These are phyloP conservation scores for Hygrophorus pudorinus DNA, from an alignment of 768 basidiomycete genomes.

Conservation along the genomic window DNA sequence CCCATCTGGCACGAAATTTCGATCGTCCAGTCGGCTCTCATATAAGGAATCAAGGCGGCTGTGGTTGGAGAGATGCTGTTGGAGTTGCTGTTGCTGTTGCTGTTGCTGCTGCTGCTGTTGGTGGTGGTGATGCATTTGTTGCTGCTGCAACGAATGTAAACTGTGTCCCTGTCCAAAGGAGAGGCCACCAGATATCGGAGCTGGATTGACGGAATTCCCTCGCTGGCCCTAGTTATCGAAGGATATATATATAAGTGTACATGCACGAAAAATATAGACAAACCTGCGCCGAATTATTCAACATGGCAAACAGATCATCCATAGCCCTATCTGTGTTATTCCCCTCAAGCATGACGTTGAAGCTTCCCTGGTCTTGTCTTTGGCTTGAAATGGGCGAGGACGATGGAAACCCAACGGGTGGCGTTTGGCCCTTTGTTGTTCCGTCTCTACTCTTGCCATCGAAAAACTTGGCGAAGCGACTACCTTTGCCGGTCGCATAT, in stretches of 20 bases:
- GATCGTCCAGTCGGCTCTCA: constrained; percentile 65
- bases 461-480: constrained; percentile 83
- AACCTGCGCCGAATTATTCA: constrained; percentile 70
- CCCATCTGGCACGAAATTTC: constrained; percentile 74
- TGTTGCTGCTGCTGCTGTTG: constrained; percentile 24
- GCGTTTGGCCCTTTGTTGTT: constrained; percentile 19
- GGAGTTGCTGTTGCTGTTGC: constrained; percentile 22
- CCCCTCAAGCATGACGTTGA: constrained; percentile 24
- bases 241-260: neutral
- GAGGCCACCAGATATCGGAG: constrained; percentile 17
- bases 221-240: constrained; percentile 21
- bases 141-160: constrained; percentile 29
- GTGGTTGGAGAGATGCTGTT: constrained; percentile 27
- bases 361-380: constrained; percentile 34
- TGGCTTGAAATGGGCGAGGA: constrained; percentile 37
- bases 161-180: constrained; percentile 27
- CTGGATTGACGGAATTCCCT: constrained; percentile 16
- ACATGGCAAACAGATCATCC: constrained; percentile 76
- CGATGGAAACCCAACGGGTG: constrained; percentile 29
- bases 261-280: constrained; percentile 12
- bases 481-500: constrained; percentile 54
- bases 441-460: constrained; percentile 57
- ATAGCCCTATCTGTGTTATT: constrained; percentile 49
- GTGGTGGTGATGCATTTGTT: constrained; percentile 31
- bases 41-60: constrained; percentile 60